phyloP scores from a whole-genome alignment of 73 alveolate genomes.

The Paramecium sexaurelia region DNA sequence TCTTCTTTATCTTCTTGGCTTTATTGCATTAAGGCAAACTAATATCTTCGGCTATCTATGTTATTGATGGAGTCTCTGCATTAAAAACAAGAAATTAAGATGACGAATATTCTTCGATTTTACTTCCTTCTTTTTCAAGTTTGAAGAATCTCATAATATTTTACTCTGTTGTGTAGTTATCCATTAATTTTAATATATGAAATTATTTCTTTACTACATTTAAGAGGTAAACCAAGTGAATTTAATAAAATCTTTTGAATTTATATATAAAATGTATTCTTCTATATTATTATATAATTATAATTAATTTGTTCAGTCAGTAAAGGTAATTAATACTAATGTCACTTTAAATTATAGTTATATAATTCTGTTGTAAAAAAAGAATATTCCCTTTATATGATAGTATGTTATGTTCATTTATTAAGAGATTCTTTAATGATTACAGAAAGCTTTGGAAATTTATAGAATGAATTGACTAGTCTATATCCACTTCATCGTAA shows the following conservation, averaged over 20 bases:
- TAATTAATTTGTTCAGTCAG: neutral
- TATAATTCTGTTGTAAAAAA: too few species aligned
- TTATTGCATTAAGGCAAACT: neutral
- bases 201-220: neutral
- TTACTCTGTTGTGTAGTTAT: neutral
- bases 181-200: neutral
- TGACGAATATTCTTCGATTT: neutral
- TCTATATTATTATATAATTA: neutral
- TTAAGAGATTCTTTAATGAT: too few species aligned
- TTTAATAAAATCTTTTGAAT: neutral
- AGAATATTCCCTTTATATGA: too few species aligned
- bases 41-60: neutral
- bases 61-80: neutral
- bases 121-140: neutral
- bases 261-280: neutral
- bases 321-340: neutral
- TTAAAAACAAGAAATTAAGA: neutral
- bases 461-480: too few species aligned
- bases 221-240: neutral
- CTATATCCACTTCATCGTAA: too few species aligned
- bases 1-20: conserved; percentile 4
- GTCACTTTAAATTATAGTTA: neutral
- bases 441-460: too few species aligned
- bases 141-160: neutral
- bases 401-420: too few species aligned